phyloP scores from a whole-genome alignment of 345 rosid genomes.

The Cardamine occulta region DNA sequence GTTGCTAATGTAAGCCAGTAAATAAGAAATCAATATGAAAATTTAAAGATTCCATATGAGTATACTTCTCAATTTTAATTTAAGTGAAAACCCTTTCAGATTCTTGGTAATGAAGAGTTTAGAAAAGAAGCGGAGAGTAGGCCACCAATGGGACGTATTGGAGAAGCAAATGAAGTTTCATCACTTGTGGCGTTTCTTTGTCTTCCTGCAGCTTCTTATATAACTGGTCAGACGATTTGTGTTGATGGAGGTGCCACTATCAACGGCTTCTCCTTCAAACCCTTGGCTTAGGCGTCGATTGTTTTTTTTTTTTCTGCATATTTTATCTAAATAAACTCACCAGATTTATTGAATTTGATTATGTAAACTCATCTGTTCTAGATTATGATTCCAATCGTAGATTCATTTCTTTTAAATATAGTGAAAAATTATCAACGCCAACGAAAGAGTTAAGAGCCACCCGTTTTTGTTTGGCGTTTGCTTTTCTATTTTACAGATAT shows the following conservation, averaged over 20 bases:
- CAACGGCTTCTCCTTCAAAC: slow-evolving; percentile 11
- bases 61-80: background rate
- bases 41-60: background rate
- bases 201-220: slow-evolving; percentile 76
- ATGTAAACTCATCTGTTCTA: too few relatives aligned
- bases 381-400: too few relatives aligned
- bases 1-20: slow-evolving; percentile 4
- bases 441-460: too few relatives aligned
- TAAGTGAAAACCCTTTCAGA: slow-evolving; percentile 39
- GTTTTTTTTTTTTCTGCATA: too few relatives aligned
- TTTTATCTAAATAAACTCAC: background rate
- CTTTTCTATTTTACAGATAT: too few relatives aligned
- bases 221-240: slow-evolving; percentile 69
- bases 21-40: background rate
- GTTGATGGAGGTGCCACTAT: slow-evolving; percentile 70
- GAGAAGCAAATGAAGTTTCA: slow-evolving; percentile 72
- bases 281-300: background rate
- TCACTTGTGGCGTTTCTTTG: slow-evolving; percentile 66
- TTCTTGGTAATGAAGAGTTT: slow-evolving; percentile 49
- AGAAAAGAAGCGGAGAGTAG: slow-evolving; percentile 46
- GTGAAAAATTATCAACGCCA: too few relatives aligned
- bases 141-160: slow-evolving; percentile 68
- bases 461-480: too few relatives aligned
- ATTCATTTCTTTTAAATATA: too few relatives aligned
- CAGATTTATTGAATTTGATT: too few relatives aligned